Base-by-base conservation (phyloP, 148 eudicot species). In the Heliamphora exappendiculata region DNA sequence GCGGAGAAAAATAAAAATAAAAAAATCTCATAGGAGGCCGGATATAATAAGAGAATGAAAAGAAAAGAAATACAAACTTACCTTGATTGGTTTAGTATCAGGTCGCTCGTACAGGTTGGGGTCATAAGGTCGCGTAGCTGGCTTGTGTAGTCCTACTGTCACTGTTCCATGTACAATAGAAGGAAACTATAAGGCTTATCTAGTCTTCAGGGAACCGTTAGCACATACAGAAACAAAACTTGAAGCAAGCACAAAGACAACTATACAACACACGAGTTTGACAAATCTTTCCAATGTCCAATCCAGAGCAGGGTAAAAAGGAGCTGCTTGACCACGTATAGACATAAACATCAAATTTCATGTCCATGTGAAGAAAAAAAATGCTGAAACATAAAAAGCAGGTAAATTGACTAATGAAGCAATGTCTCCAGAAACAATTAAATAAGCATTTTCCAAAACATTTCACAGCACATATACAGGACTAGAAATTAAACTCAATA, bases 51-150 rank as follows among this genome's bases (percentile, higher is more conserved):
- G 7, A 51, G 11, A 34, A n/a, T n/a, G 41, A 79, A 24, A 54
- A 37, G 51, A 75, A 24, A 22, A 53, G 7, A 75, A 44, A n/a
- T 17, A 33, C n/a, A 7, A 39, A 73, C 90, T 37, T 36, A 89
- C 98, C 98, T 92, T 89, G 37, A 72, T 67, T 67, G 89, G 47
- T 75, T 90, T 94, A 74, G 80, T 84, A 84, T 87, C 94, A 73
- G 83, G 70, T 3, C 85, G 84, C 74, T 90, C 97, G 73, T 84
- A 90, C 41, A 79, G 31, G 51, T 79, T 79, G 69, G 84, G 70
- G 51, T 94, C 98, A 81, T 82, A 92, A 66, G 80, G 81, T 59
- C 84, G 83, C 64, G 86, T 84, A 24, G 81, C 78, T 81, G 89
- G 81, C 80, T 88, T 90, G 81, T 83, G 95, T 49, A 84, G 91